phyloP scores from a whole-genome alignment of 345 rosid species.

The Theobroma cacao region DNA sequence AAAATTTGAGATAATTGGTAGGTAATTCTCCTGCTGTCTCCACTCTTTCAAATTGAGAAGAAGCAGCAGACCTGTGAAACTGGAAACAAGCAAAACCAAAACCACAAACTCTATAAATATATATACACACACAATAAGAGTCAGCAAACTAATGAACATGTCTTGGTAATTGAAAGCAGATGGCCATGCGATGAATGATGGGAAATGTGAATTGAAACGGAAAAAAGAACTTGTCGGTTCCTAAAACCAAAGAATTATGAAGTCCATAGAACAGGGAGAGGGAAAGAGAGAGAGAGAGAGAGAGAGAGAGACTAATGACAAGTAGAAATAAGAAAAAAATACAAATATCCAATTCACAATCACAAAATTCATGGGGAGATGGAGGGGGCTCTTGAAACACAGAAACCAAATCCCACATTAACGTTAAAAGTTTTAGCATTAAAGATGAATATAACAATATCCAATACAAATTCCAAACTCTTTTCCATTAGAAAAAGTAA shows the following conservation, averaged over 20 bases:
- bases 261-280: not conserved
- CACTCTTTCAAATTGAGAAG: not conserved
- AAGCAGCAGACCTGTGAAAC: not conserved
- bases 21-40: not conserved
- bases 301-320: not conserved
- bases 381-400: not conserved
- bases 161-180: not conserved
- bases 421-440: not conserved
- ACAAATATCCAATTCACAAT: not conserved
- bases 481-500: not conserved
- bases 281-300: not conserved
- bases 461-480: not conserved
- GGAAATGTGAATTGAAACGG: not conserved
- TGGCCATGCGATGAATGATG: not conserved
- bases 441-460: not conserved
- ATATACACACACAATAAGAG: not conserved
- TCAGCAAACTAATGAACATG: not conserved
- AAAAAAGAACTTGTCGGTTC: not conserved
- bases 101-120: not conserved
- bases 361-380: not conserved
- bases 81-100: not conserved
- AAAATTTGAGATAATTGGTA: not conserved
- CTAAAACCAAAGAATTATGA: not conserved
- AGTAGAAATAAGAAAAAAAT: not conserved
- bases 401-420: not conserved